These are phyloP conservation scores for Fusarium foetens DNA, from an alignment of 2,329 filamentous ascomycete genomes.

Conservation along the genomic window DNA sequence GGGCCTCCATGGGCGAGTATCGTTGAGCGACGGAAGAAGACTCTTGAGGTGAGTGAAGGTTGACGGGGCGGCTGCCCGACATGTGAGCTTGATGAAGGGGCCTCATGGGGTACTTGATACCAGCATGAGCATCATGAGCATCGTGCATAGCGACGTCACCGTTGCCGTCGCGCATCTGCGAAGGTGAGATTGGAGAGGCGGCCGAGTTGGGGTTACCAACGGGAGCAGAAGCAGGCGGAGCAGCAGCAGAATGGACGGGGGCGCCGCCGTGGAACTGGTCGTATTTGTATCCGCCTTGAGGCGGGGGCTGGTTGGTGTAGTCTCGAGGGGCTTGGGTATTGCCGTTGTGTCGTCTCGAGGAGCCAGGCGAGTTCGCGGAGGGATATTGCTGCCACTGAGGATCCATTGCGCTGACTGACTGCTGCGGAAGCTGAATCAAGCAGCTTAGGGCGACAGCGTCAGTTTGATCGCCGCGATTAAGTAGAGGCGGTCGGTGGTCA, in stretches of 20 bases:
- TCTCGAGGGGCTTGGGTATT: slow-evolving; percentile 58
- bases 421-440: slow-evolving; percentile 29
- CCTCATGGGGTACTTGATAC: slow-evolving; percentile 86
- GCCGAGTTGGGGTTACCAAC: slow-evolving; percentile 65
- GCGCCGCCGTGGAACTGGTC: slow-evolving; percentile 68
- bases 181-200: slow-evolving; percentile 65
- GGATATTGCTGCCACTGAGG: slow-evolving; percentile 73
- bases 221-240: slow-evolving; percentile 48
- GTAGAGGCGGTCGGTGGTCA: slow-evolving; percentile 25
- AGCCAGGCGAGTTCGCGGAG: slow-evolving; percentile 65
- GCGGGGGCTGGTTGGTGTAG: slow-evolving; percentile 52
- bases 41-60: slow-evolving; percentile 75
- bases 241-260: slow-evolving; percentile 45
- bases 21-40: slow-evolving; percentile 86
- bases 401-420: slow-evolving; percentile 56
- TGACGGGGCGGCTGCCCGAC: slow-evolving; percentile 62
- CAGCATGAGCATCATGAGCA: slow-evolving; percentile 80
- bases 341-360: slow-evolving; percentile 72
- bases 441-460: slow-evolving; percentile 40
- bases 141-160: slow-evolving; percentile 90
- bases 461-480: slow-evolving; percentile 13
- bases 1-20: slow-evolving; percentile 94
- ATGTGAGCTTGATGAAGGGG: slow-evolving; percentile 80
- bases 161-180: slow-evolving; percentile 75
- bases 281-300: slow-evolving; percentile 72